Conservation (phyloP, 192 early-diverging fungal genomes). For the Umbelopsis sp. region DNA sequence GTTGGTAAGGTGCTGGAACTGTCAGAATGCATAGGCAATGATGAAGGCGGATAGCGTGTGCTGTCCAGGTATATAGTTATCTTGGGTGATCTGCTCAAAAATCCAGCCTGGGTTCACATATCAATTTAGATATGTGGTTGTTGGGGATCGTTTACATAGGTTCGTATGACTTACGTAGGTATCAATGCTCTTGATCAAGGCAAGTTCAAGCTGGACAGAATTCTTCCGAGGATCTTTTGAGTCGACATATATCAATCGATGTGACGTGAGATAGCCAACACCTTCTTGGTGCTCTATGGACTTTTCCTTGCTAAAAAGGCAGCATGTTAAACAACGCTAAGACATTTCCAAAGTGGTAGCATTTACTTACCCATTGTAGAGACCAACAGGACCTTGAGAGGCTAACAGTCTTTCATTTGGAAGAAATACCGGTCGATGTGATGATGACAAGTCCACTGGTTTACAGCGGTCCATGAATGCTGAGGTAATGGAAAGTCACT, state of each 20-base stretch:
- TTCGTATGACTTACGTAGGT: conserved; percentile 43
- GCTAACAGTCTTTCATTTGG: conserved; percentile 53
- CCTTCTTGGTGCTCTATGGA: conserved; percentile 71
- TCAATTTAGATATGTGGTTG: neutral
- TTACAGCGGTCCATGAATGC: conserved; percentile 47
- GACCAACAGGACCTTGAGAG: conserved; percentile 65
- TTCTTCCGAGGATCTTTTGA: conserved; percentile 50
- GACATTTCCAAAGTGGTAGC: neutral
- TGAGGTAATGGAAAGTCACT: neutral
- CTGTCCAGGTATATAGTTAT: conserved; percentile 51
- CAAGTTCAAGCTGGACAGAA: conserved; percentile 58
- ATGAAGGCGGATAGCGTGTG: neutral
- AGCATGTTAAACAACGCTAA: neutral
- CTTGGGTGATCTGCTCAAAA: conserved; percentile 66
- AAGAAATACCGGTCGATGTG: conserved; percentile 55
- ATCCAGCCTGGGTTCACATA: conserved; percentile 42
- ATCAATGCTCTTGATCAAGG: conserved; percentile 45
- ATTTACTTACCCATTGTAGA: conserved; percentile 64
- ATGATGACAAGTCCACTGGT: conserved; percentile 45
- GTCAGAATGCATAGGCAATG: conserved; percentile 16
- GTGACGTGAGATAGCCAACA: conserved; percentile 70
- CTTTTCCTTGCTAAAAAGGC: conserved; percentile 51
- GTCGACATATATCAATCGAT: conserved; percentile 83
- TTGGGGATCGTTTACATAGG: neutral
- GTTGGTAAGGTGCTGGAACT: conserved; percentile 14